A percentile compares a stretch with the other conserved stretches of the same genome.
Evolutionary conservation across 2,329 filamentous ascomycete genomes (phyloP).

Genomic region (Cryphonectria carpinicola): DNA sequence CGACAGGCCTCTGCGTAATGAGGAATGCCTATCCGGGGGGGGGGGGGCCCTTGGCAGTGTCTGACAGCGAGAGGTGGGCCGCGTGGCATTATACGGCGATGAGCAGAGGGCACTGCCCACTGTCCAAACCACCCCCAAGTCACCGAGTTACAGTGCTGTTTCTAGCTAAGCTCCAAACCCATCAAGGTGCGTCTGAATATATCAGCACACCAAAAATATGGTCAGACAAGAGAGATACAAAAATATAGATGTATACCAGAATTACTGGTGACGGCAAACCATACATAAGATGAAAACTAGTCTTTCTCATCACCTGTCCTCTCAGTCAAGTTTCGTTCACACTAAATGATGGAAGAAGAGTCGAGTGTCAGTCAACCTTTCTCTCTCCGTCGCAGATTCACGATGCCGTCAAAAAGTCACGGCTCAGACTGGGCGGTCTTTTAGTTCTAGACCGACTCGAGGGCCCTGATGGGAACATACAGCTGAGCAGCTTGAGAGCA

Average conservation of each 20-base stretch:
- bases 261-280: too few species aligned
- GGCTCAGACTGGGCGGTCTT: not conserved
- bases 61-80: not conserved
- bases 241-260: too few species aligned
- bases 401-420: not conserved
- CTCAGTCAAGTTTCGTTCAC: not conserved
- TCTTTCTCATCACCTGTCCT: not conserved
- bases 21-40: not conserved
- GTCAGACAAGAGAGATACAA: too few species aligned
- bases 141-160: not conserved
- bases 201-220: not conserved
- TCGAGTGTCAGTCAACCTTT: not conserved
- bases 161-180: not conserved
- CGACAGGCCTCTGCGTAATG: not conserved
- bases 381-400: not conserved
- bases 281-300: not conserved
- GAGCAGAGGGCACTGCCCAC: slow-evolving; percentile 5
- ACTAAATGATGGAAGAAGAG: too few species aligned
- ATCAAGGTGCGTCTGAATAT: not conserved
- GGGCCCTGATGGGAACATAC: not conserved
- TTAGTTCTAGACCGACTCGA: not conserved
- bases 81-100: not conserved
- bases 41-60: not conserved
- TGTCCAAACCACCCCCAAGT: not conserved
- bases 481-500: too few species aligned